Evolutionary conservation across 2,329 filamentous ascomycete species (phyloP).

Genomic region (Penicillium sp.): DNA sequence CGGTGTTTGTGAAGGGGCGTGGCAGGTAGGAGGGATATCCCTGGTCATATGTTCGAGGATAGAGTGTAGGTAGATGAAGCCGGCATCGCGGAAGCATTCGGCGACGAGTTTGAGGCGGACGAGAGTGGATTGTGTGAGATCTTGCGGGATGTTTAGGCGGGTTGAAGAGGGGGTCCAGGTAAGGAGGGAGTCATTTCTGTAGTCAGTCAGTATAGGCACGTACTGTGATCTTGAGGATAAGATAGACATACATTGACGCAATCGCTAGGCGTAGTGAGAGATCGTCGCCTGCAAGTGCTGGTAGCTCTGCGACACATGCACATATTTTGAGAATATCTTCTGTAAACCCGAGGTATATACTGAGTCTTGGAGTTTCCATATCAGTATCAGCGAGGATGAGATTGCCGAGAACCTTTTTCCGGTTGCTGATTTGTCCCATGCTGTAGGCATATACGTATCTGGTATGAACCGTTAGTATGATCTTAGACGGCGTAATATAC

Average conservation of each 20-base stretch:
- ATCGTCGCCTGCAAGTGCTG: constrained; percentile 28
- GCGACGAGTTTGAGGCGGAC: constrained; percentile 44
- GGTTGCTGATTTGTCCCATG: constrained; percentile 43
- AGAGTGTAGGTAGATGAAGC: constrained; percentile 46
- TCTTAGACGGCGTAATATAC: no score
- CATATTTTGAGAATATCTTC: constrained; percentile 45
- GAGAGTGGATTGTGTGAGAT: constrained; percentile 36
- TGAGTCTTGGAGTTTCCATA: constrained; percentile 38
- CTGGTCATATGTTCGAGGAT: constrained; percentile 39
- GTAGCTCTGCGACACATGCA: constrained; percentile 42
- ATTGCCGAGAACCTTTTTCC: constrained; percentile 28
- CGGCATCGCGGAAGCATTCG: constrained; percentile 46
- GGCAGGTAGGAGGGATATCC: not conserved
- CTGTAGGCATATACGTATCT: constrained; percentile 45
- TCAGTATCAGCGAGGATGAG: constrained; percentile 28
- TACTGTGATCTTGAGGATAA: not conserved
- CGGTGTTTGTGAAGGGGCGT: not conserved
- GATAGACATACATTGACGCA: constrained; percentile 40
- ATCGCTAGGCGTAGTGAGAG: constrained; percentile 36
- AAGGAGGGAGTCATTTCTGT: constrained; percentile 41
- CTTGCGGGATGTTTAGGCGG: constrained; percentile 40
- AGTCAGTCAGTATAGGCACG: not conserved
- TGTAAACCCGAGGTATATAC: constrained; percentile 48
- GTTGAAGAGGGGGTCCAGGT: constrained; percentile 39
- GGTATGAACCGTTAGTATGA: constrained; percentile 8